Base-by-base conservation (phyloP, 805 yeast species). In the Grigorovia jiainica region DNA sequence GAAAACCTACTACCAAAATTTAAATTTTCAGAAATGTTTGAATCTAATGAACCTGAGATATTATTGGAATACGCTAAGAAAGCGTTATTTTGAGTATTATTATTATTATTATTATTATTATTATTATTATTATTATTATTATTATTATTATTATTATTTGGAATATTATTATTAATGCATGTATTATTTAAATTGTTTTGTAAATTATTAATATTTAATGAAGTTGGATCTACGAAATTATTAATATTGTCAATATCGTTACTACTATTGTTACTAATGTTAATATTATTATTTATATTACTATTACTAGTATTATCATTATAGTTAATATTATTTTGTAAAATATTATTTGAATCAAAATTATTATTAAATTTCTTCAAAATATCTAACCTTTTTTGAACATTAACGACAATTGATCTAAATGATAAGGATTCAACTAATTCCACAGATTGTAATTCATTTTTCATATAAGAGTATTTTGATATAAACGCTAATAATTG, bases 401-500 rank as follows among this genome's bases (percentile, higher is more conserved):
- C 53, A 17, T 48, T 48, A 15, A 47, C 46, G 10, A 57, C 17
- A 15, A 64, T 56, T 4, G 66, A 55, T 45, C 79, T 59, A 24
- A 75, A 59, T 2, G 87, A 79, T 61, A 90, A 67, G 23, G 78
- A 76, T 11, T 84, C 81, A 7, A 87, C 78, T 37, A 87, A 64
- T 60, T 83, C 82, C 3, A 95, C 79, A 40, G 73, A 75, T 50
- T 87, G 94, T 44, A 90, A 66, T 38, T 71, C 71, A 31, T 78
- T 80, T 53, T 89, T 83, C 59, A 89, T 66, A 47, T 77, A 73
- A 0, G 96, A 80, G 55, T 92, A 90, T 61, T 90, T 90, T 4
- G 97, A 87, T 34, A 89, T 85, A 61, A 87, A 90, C 11, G 97
- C 97, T 39, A 92, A 63, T 17, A 92, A 70, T 61, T 90, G 97